Conservation (phyloP, 495 filamentous ascomycete genomes). For the Astrothelium subdiscretum region DNA sequence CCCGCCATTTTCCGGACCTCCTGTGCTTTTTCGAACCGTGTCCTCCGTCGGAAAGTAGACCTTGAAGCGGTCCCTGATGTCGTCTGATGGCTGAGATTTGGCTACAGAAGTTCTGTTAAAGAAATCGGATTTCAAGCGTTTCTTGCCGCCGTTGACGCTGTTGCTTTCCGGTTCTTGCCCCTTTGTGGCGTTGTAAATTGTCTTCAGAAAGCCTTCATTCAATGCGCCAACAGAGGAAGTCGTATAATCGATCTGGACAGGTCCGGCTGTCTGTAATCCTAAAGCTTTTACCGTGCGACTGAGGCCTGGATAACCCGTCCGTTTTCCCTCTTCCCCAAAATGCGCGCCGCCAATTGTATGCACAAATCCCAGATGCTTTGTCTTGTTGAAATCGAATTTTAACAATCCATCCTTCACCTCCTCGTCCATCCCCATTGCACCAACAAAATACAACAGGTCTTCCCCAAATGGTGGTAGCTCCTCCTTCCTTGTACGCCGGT, state of each 20-base stretch:
- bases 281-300: conserved; percentile 47
- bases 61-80: conserved; percentile 45
- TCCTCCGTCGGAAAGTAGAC: conserved; percentile 75
- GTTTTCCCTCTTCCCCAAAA: conserved; percentile 39
- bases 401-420: conserved; percentile 47
- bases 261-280: conserved; percentile 30
- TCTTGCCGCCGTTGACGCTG: neutral
- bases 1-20: conserved; percentile 46
- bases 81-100: conserved; percentile 6
- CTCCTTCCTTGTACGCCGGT: conserved; percentile 18
- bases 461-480: conserved; percentile 51
- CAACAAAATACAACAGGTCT: conserved; percentile 60
- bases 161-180: conserved; percentile 29
- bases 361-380: conserved; percentile 59
- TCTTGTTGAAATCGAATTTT: conserved; percentile 66
- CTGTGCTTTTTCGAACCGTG: conserved; percentile 55
- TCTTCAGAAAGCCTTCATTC: conserved; percentile 52
- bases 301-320: conserved; percentile 61
- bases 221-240: conserved; percentile 71
- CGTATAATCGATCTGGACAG: conserved; percentile 34
- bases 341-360: conserved; percentile 56
- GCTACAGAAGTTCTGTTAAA: conserved; percentile 13
- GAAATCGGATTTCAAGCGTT: conserved; percentile 11
- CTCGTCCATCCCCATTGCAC: conserved; percentile 52
- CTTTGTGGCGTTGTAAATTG: conserved; percentile 64